phyloP scores from a whole-genome alignment of 2,329 filamentous ascomycete genomes.

The Paraconiothyrium brasiliense region DNA sequence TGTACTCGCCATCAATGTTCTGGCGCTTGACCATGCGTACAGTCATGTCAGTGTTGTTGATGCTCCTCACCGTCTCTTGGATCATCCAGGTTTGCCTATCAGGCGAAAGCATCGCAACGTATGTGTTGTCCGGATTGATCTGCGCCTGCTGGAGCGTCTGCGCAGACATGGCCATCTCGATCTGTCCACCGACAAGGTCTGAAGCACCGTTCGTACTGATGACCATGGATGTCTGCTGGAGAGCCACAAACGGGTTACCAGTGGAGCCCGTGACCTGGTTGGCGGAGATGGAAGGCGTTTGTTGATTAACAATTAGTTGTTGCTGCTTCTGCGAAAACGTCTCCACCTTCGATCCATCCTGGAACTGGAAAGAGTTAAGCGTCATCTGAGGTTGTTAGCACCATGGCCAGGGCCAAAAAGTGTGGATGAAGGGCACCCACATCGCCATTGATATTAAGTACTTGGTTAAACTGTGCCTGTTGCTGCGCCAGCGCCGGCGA shows the following conservation, averaged over 20 bases:
- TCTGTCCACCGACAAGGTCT: constrained; percentile 48
- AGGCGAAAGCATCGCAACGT: constrained; percentile 48
- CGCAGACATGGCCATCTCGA: constrained; percentile 45
- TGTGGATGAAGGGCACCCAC: constrained; percentile 30
- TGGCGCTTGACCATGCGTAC: constrained; percentile 48
- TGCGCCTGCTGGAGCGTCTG: constrained; percentile 40
- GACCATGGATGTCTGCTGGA: constrained; percentile 44
- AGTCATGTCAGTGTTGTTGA: constrained; percentile 50
- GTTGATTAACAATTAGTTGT: constrained; percentile 53
- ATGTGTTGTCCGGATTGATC: constrained; percentile 48
- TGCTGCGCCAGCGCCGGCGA: constrained; percentile 37
- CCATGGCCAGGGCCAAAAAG: fast-evolving
- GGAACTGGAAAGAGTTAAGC: constrained; percentile 49
- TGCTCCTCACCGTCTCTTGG: constrained; percentile 47
- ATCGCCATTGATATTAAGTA: constrained; percentile 52
- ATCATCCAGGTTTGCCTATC: constrained; percentile 52
- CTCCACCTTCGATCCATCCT: constrained; percentile 48
- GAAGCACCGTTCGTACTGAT: constrained; percentile 49
- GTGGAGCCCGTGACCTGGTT: constrained; percentile 50
- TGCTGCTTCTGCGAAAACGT: constrained; percentile 51
- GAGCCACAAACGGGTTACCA: constrained; percentile 48
- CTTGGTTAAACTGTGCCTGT: constrained; percentile 50
- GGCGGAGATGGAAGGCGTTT: constrained; percentile 43
- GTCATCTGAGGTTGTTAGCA: constrained; percentile 42
- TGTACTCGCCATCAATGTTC: constrained; percentile 50